These are phyloP conservation scores for Aspergillus brunneoviolaceus DNA, from an alignment of 2,329 filamentous ascomycete genomes.

Conservation along the genomic window DNA sequence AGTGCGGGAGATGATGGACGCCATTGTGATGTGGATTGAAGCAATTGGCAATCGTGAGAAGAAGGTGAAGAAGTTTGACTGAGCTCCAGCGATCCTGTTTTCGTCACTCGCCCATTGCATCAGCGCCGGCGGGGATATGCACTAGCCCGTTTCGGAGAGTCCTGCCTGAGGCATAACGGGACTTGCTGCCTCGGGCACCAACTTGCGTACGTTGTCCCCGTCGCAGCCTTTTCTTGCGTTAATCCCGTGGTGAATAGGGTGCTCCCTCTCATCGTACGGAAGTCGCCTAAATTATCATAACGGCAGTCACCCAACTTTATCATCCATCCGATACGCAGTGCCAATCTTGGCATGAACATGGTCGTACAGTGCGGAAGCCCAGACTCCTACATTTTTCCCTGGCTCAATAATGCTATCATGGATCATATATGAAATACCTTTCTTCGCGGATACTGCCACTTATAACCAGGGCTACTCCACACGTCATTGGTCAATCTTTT, in stretches of 20 bases:
- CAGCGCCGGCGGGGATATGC: background rate
- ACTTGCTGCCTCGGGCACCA: background rate
- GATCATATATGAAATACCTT: too few species aligned
- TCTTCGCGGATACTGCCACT: too few species aligned
- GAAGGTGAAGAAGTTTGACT: background rate
- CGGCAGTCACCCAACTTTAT: too few species aligned
- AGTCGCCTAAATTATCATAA: too few species aligned
- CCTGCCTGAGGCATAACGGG: background rate
- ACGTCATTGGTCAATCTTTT: too few species aligned
- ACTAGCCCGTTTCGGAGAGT: background rate
- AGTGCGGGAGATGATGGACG: conserved; percentile 28
- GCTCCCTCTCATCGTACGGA: too few species aligned
- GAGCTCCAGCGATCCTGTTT: background rate
- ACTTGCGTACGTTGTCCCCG: background rate
- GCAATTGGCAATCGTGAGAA: background rate
- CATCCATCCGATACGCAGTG: too few species aligned
- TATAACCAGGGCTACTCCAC: too few species aligned
- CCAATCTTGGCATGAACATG: too few species aligned
- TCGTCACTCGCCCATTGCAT: background rate
- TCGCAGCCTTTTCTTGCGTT: background rate
- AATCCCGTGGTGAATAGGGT: background rate
- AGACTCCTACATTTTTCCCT: too few species aligned
- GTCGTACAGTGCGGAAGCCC: too few species aligned
- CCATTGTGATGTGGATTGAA: conserved; percentile 23
- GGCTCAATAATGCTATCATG: too few species aligned